phyloP scores from a whole-genome alignment of 1,284 basidiomycete genomes.

The Ustanciosporium gigantosporum region DNA sequence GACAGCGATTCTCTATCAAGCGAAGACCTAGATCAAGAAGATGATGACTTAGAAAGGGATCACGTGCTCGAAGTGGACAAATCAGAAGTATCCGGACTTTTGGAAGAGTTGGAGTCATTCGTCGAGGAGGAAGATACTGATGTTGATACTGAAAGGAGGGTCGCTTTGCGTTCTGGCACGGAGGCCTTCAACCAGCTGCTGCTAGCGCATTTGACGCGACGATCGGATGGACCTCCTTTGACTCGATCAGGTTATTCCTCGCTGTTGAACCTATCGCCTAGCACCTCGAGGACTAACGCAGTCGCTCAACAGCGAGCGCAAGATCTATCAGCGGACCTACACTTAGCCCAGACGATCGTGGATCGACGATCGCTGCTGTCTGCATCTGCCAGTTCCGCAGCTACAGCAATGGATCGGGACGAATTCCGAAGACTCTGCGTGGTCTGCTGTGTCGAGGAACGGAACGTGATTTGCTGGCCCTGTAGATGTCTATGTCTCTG shows the following conservation, averaged over 20 bases:
- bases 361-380: conserved; percentile 1
- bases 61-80: conserved; percentile 2
- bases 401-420: too few relatives aligned
- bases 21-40: not conserved
- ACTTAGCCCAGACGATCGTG: conserved; percentile 11
- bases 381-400: not conserved
- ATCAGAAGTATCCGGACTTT: conserved; percentile 16
- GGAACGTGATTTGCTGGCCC: conserved; percentile 56
- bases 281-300: not conserved
- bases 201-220: conserved; percentile 32
- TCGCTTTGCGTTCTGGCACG: conserved; percentile 11
- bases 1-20: not conserved
- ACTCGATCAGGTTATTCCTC: conserved; percentile 30
- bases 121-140: conserved; percentile 1
- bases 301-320: too few relatives aligned
- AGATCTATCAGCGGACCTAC: conserved; percentile 1
- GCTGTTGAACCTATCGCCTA: conserved; percentile 10
- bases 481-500: conserved; percentile 59
- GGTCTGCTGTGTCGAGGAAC: conserved; percentile 31
- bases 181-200: conserved; percentile 34
- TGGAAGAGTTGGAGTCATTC: conserved; percentile 10
- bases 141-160: too few relatives aligned
- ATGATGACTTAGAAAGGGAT: too few relatives aligned
- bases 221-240: conserved; percentile 21
- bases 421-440: conserved; percentile 28